Conservation (phyloP, 1,284 basidiomycete genomes). For the Inonotus hispidus region DNA sequence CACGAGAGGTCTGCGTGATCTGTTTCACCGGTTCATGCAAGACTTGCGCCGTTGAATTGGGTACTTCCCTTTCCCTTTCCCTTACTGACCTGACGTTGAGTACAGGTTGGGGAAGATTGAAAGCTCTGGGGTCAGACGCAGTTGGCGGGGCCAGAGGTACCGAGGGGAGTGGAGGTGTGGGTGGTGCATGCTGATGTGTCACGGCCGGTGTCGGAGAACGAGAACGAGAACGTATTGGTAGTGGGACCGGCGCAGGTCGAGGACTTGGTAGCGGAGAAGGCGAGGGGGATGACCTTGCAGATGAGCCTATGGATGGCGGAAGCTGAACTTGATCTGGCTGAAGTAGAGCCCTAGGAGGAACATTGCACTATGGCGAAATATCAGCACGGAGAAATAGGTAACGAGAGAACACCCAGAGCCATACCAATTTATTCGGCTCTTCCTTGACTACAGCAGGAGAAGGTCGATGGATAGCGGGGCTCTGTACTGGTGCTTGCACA, state of each 20-base stretch:
- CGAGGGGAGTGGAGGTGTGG: slow-evolving; percentile 13
- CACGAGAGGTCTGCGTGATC: background rate
- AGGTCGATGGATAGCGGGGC: background rate
- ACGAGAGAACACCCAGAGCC: background rate
- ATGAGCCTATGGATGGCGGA: slow-evolving; percentile 5
- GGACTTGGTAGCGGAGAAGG: slow-evolving; percentile 1
- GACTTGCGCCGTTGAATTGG: background rate
- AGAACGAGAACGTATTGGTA: slow-evolving; percentile 8
- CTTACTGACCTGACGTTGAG: background rate
- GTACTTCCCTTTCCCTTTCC: background rate
- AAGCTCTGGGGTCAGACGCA: background rate
- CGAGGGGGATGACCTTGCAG: slow-evolving; percentile 8
- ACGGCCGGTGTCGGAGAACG: slow-evolving; percentile 13
- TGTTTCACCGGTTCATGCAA: background rate
- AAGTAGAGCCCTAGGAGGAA: background rate
- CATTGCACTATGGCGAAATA: background rate
- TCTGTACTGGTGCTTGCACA: background rate
- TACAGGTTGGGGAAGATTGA: background rate
- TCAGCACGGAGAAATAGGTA: background rate
- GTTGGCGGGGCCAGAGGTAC: slow-evolving; percentile 10
- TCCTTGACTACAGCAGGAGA: background rate
- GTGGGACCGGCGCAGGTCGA: background rate
- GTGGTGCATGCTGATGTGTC: slow-evolving; percentile 12
- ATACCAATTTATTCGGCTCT: background rate
- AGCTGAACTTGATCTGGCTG: slow-evolving; percentile 10